These are phyloP conservation scores for Cucurbitaria berberidis DNA, from an alignment of 2,329 filamentous ascomycete genomes.

Conservation along the genomic window DNA sequence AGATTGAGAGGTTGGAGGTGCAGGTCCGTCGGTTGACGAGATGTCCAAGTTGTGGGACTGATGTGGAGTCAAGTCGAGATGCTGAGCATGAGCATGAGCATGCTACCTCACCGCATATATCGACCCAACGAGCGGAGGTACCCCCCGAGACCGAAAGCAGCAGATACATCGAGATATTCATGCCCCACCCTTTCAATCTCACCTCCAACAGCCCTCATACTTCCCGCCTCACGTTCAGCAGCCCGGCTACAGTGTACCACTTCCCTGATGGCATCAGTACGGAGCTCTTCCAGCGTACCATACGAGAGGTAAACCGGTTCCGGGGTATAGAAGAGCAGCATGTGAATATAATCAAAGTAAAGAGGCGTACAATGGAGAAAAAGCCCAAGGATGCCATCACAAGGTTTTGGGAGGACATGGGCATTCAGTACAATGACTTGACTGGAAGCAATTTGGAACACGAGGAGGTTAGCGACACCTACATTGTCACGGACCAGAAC, in stretches of 20 bases:
- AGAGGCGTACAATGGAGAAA: slow-evolving; percentile 8
- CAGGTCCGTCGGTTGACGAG: too few relatives aligned
- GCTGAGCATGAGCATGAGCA: too few relatives aligned
- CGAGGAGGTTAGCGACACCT: slow-evolving; percentile 18
- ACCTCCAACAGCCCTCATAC: background rate
- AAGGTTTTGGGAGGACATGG: slow-evolving; percentile 2
- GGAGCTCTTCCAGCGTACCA: background rate
- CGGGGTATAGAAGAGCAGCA: background rate
- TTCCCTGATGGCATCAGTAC: background rate
- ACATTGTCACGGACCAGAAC: slow-evolving; percentile 3
- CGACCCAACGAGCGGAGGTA: background rate
- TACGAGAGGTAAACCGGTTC: background rate
- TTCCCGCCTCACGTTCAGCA: background rate
- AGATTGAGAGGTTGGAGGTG: background rate
- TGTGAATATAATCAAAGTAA: background rate
- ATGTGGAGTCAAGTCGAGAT: too few relatives aligned
- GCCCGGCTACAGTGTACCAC: background rate
- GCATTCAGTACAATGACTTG: background rate
- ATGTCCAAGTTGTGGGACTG: too few relatives aligned
- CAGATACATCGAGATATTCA: background rate
- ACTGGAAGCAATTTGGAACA: slow-evolving; percentile 5
- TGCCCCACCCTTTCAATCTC: background rate
- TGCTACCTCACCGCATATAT: background rate
- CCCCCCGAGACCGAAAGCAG: background rate
- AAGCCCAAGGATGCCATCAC: slow-evolving; percentile 17